Evolutionary conservation across 2,329 filamentous ascomycete species (phyloP), one percentile per base, ranked within the genome.

Genomic region (Beauveria sp.): DNA sequence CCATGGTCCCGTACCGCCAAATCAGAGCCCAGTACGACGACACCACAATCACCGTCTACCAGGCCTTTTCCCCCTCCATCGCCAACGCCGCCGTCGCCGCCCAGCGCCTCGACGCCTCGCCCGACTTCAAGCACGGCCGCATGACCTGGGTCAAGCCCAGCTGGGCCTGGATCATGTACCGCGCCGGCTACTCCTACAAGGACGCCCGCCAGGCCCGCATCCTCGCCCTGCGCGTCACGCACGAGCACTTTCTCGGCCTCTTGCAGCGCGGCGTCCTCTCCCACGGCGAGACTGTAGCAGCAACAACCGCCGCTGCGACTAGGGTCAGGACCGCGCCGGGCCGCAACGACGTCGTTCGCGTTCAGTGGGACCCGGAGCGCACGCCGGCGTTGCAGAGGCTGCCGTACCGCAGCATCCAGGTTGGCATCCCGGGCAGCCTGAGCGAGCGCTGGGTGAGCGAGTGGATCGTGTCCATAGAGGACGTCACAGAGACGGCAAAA

Each of bases 61-160:
- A 87, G 71, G 85, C 84, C 24, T 87, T 87, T 72, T 78, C 76
- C 28, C 45, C 71, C 22, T 66, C 72, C 48, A 87, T 87, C 67
- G 83, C 84, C 18, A 64, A 71, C 16, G 74, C 81, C 4, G 84
- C 84, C 5, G 75, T 87, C 7, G 58, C 71, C 3, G 61, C 72
- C 2, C 83, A 86, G 66, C 78, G 73, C 9, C 78, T 88, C 46
- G 72, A 78, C 53, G 79, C 82, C 0, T 83, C 80, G 1, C 74
- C 81, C 2, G 71, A 76, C 7, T 87, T 86, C 72, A 75, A 71
- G 16, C 73, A 74, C n/a, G 71, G 71, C 1, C 79, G 84, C 57
- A 87, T 86, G 83, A 87, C 84, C 4, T 87, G 85, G 85, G 80
- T 87, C 65, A 87, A 87, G 67, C 84, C 84, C 0, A 82, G 79